Evolutionary conservation across 441 rosid species (phyloP).

Genomic region (Aleurites moluccanus): DNA sequence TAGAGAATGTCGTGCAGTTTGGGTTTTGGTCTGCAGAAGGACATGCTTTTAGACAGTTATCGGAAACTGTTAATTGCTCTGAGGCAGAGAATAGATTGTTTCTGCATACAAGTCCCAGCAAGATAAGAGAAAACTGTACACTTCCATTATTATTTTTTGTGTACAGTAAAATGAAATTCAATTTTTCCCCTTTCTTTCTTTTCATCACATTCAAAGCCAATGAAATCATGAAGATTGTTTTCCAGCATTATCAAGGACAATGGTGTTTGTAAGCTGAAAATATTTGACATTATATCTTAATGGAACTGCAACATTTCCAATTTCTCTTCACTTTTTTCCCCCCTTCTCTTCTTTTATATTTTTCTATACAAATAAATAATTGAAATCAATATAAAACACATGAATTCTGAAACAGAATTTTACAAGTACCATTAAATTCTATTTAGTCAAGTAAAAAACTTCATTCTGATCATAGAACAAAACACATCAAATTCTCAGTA

Average conservation of each 20-base stretch:
- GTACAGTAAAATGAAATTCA: constrained; percentile 40
- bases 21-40: constrained; percentile 11
- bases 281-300: no score
- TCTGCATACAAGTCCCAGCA: constrained; percentile 33
- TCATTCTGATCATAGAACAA: no score
- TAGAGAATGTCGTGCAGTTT: neutral
- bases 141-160: constrained; percentile 36
- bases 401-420: no score
- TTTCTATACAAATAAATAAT: no score
- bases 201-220: constrained; percentile 3
- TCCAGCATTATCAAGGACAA: no score
- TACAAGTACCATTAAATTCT: no score
- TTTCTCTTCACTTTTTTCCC: no score
- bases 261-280: neutral
- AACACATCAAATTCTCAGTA: constrained; percentile 6
- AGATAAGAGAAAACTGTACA: constrained; percentile 35
- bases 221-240: constrained; percentile 4
- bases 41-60: neutral
- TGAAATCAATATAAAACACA: no score
- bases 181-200: neutral
- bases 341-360: no score
- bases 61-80: constrained; percentile 38
- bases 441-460: no score
- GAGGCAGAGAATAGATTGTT: constrained; percentile 30
- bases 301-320: no score